Percentiles rank a stretch among this genome's conserved stretches.
These are phyloP conservation scores for Clarkia xantiana DNA, from an alignment of 345 rosid species.

Conservation along the genomic window DNA sequence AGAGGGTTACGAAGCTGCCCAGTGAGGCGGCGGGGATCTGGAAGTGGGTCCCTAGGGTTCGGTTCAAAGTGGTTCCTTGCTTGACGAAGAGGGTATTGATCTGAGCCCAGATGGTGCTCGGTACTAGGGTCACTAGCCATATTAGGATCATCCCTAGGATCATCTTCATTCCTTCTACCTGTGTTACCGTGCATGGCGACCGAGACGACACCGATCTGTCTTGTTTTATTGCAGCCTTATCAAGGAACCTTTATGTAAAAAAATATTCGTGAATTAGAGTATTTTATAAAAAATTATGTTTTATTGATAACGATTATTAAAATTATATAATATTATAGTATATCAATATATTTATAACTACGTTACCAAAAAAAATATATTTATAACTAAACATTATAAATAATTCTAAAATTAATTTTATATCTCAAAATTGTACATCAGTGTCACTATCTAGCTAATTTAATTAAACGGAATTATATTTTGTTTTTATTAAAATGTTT, in stretches of 20 bases:
- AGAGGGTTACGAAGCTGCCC: conserved; percentile 65
- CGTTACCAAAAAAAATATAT: too few species aligned
- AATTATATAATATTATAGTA: too few species aligned
- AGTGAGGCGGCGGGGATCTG: conserved; percentile 77
- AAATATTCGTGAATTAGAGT: too few species aligned
- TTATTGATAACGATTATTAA: too few species aligned
- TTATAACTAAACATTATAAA: too few species aligned
- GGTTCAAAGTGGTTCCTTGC: conserved; percentile 76
- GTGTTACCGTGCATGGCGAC: conserved; percentile 59
- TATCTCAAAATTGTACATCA: too few species aligned
- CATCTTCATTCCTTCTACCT: conserved; percentile 73
- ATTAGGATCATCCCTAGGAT: conserved; percentile 52
- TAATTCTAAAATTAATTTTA: too few species aligned
- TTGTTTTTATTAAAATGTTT: too few species aligned
- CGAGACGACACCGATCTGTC: conserved; percentile 10
- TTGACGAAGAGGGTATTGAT: conserved; percentile 83
- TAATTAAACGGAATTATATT: too few species aligned
- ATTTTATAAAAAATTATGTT: too few species aligned
- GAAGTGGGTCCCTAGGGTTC: conserved; percentile 39
- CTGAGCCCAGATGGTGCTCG: conserved; percentile 84
- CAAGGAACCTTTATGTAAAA: conserved; percentile 71
- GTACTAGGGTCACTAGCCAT: conserved; percentile 71
- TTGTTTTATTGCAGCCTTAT: conserved; percentile 69
- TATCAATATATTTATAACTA: too few species aligned
- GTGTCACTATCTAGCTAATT: too few species aligned